Evolutionary conservation across 768 basidiomycete species (phyloP).

Genomic region (Pleurotus salmoneostramineus): DNA sequence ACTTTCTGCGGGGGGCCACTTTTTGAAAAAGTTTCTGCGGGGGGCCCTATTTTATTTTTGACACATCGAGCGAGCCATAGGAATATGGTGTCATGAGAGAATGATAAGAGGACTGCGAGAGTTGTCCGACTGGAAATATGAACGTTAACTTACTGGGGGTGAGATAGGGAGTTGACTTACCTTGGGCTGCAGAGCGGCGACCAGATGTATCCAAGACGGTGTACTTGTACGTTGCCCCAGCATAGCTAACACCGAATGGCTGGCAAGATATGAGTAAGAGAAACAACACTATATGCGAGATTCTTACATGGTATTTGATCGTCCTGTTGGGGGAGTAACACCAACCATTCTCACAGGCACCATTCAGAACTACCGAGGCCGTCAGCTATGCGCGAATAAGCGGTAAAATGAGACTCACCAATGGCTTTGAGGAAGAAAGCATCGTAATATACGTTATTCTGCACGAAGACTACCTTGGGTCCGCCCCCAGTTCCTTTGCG

Average conservation of each 20-base stretch:
- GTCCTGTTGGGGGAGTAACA: conserved; percentile 64
- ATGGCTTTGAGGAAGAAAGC: conserved; percentile 98
- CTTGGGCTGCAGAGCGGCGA: conserved; percentile 84
- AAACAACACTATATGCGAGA: background rate
- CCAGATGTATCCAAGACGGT: conserved; percentile 93
- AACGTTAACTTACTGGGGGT: conserved; percentile 7
- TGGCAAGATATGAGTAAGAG: conserved; percentile 24
- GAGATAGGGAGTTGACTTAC: conserved; percentile 30
- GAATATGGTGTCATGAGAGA: conserved; percentile 88
- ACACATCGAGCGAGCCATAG: too few relatives aligned
- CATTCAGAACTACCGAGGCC: conserved; percentile 72
- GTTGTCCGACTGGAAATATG: conserved; percentile 66
- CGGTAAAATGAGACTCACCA: conserved; percentile 36
- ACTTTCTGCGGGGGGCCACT: too few relatives aligned
- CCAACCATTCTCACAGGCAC: conserved; percentile 82
- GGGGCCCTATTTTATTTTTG: too few relatives aligned
- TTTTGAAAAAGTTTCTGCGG: too few relatives aligned
- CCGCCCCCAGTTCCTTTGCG: conserved; percentile 63
- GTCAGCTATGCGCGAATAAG: conserved; percentile 6
- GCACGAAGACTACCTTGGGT: conserved; percentile 74
- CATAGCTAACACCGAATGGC: conserved; percentile 93
- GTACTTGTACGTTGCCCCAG: conserved; percentile 95
- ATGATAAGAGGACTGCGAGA: conserved; percentile 91
- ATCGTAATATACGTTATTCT: conserved; percentile 98
- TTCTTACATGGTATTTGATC: conserved; percentile 69